Base-by-base conservation (phyloP, 768 basidiomycete genomes). In the Amanita muscaria region DNA sequence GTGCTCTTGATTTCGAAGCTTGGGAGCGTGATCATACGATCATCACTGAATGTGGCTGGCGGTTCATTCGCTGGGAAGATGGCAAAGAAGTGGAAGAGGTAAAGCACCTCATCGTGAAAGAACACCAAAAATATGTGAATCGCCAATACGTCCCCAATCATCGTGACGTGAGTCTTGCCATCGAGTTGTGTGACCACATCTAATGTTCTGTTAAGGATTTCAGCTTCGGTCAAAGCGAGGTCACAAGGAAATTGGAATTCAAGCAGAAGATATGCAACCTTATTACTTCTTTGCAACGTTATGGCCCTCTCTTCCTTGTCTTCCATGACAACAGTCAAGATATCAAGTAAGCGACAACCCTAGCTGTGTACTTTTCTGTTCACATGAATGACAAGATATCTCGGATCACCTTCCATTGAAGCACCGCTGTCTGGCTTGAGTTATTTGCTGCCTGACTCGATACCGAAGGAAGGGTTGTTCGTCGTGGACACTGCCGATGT, bases 1-100 rank as follows among this genome's bases (percentile, higher is more conserved):
- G 75, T 55, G 77, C 87, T 12, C 61, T 90, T 40, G 89, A 91
- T 58, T 81, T 91, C 50, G 89, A 91, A 61, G 76, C 73, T 14
- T 91, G 87, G 87, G 89, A 92, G 56, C 60, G 61, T 32, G 84
- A 88, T 33, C 83, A 88, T 54, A 73, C 64, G 1, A 49, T 80
- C 16, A 67, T 90, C 50, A 88, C 85, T 19, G 90, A 93, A 58
- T 83, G 88, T 52, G 90, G 90, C n/a, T 90, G 77, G 72, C 77
- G 78, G 52, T 55, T 66, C 7, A 52, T 80, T 23, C 66, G 63
- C 7, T 88, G 80, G 77, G 64, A 74, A 39, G 64, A 72, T 19
- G 78, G 70, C 3, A 33, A 65, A 32, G 67, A 67, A 55, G 54
- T 77, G 31, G 64, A 65, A 29, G 70, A 78, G 40, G 53, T 64